Evolutionary conservation across 495 filamentous ascomycete genomes (phyloP).

Genomic region (Lindgomyces ingoldianus): DNA sequence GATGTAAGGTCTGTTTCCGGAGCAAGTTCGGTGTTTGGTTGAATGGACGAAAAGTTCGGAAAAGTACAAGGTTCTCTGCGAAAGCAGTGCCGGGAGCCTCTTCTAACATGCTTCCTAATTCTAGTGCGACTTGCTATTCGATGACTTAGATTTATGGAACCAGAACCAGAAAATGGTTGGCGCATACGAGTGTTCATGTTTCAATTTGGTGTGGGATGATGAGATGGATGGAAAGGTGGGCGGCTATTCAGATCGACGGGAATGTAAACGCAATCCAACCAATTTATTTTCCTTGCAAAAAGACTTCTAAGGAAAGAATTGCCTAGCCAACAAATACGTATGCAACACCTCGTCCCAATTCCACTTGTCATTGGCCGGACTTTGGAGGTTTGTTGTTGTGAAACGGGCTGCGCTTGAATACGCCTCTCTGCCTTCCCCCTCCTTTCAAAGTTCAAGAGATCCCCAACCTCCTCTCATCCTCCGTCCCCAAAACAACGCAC

Average conservation of each 20-base stretch:
- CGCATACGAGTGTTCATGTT: not conserved
- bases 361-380: not conserved
- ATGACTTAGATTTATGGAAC: not conserved
- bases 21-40: not conserved
- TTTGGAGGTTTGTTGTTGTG: constrained; percentile 6
- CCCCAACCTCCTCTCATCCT: constrained; percentile 10
- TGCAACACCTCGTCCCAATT: not conserved
- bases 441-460: not conserved
- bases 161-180: constrained; percentile 5
- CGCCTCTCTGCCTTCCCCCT: not conserved
- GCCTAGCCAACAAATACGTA: not conserved
- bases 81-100: not conserved
- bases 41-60: constrained; percentile 21
- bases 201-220: not conserved
- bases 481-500: constrained; percentile 3
- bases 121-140: not conserved
- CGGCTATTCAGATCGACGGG: constrained; percentile 20
- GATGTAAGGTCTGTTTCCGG: not conserved
- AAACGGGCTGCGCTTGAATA: constrained; percentile 12
- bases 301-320: not conserved
- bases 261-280: not conserved
- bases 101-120: not conserved
- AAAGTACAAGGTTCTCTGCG: not conserved
- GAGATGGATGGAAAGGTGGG: not conserved
- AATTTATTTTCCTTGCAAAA: not conserved